Percentiles rank a stretch among this genome's conserved stretches.
These are phyloP conservation scores for Scleromitrula shiraiana DNA, from an alignment of 2,329 filamentous ascomycete species.

Conservation along the genomic window DNA sequence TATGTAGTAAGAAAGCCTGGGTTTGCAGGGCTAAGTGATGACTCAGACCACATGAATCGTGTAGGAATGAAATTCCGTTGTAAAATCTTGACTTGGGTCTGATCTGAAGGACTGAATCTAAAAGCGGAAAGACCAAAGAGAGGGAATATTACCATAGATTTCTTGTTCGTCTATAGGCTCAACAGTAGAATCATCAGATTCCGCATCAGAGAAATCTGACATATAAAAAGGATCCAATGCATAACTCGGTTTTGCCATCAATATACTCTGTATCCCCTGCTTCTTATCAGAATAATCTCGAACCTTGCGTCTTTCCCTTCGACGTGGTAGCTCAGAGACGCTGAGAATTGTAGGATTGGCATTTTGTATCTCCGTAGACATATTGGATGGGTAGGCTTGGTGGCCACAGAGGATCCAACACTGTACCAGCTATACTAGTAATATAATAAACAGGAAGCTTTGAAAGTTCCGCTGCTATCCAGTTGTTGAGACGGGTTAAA, in stretches of 20 bases:
- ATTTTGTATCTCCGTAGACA: conserved; percentile 46
- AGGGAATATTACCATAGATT: conserved; percentile 64
- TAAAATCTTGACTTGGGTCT: too few species aligned
- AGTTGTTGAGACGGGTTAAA: background rate
- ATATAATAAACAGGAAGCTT: background rate
- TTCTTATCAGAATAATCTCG: conserved; percentile 34
- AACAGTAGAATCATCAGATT: conserved; percentile 48
- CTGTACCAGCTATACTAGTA: too few species aligned
- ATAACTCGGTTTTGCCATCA: conserved; percentile 25
- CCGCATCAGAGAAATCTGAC: conserved; percentile 26
- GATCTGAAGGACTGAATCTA: too few species aligned
- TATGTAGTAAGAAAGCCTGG: too few species aligned
- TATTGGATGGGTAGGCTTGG: background rate
- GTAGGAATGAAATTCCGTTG: too few species aligned
- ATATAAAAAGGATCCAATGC: conserved; percentile 30
- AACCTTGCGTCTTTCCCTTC: conserved; percentile 47
- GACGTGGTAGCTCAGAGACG: conserved; percentile 78
- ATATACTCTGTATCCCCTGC: conserved; percentile 22
- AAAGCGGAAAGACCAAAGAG: background rate
- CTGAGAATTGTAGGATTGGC: conserved; percentile 92
- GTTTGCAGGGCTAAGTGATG: too few species aligned
- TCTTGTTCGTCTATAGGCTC: conserved; percentile 96
- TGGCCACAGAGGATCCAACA: background rate
- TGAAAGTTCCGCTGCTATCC: background rate
- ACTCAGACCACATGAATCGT: too few species aligned